A percentile compares a stretch with the other conserved stretches of the same genome.
Conservation (phyloP, 805 yeast genomes). For the Kluyveromyces wickerhamii region DNA sequence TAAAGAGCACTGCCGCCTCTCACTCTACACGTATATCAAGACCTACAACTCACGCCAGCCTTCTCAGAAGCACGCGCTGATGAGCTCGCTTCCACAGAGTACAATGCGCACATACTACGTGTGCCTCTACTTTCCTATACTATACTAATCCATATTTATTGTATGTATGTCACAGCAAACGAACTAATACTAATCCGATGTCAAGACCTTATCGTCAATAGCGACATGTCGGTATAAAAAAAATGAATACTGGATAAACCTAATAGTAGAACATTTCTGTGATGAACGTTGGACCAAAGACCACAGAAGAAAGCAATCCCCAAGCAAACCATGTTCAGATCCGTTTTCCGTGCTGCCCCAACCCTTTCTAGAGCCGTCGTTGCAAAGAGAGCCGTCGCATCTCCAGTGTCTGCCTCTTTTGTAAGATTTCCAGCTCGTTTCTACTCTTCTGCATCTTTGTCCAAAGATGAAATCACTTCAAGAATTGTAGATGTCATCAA, state of each 20-base stretch:
- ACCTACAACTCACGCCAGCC: neutral
- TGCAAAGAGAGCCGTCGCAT: slow-evolving; percentile 27
- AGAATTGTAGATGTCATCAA: slow-evolving; percentile 75
- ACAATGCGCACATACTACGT: no score
- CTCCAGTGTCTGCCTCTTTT: slow-evolving; percentile 17
- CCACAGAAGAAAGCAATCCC: no score
- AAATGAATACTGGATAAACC: no score
- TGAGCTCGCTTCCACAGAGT: no score
- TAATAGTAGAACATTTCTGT: no score
- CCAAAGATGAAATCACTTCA: slow-evolving; percentile 70
- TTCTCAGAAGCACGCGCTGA: slow-evolving; percentile 3
- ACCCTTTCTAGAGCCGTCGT: slow-evolving; percentile 29
- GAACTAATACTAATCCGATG: no score
- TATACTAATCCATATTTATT: no score
- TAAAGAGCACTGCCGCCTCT: slow-evolving; percentile 1
- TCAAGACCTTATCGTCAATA: no score
- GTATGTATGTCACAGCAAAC: no score
- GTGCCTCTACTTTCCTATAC: no score
- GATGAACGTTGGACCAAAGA: no score
- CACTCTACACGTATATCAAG: neutral
- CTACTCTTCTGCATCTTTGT: slow-evolving; percentile 59
- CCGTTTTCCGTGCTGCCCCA: slow-evolving; percentile 38
- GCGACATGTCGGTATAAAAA: no score
- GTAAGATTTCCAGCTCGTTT: slow-evolving; percentile 28
- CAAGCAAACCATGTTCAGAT: slow-evolving; percentile 50